These are phyloP conservation scores for Paecilomyces fulvus DNA, from an alignment of 2,329 filamentous ascomycete species.

Conservation along the genomic window DNA sequence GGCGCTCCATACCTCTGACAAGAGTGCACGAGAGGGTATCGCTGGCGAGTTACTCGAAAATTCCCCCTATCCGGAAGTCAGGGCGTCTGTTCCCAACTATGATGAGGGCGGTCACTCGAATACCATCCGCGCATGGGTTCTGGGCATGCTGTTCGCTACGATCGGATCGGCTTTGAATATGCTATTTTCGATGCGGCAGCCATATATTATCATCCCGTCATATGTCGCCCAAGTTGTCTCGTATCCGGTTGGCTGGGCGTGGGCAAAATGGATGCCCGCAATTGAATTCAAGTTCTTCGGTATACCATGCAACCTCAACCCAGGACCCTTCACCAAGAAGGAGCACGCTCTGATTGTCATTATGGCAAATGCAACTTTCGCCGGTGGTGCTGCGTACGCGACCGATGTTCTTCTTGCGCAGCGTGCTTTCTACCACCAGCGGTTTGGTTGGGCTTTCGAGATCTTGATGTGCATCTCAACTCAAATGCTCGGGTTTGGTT, in stretches of 20 bases:
- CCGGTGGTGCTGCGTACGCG: constrained; percentile 54
- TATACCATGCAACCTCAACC: constrained; percentile 31
- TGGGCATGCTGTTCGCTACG: constrained; percentile 54
- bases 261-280: constrained; percentile 31
- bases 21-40: constrained; percentile 49
- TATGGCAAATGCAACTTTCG: constrained; percentile 59
- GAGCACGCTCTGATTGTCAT: constrained; percentile 39
- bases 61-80: constrained; percentile 60
- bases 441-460: constrained; percentile 60
- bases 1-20: constrained; percentile 47
- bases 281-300: constrained; percentile 30
- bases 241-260: constrained; percentile 43
- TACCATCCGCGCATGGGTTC: constrained; percentile 56
- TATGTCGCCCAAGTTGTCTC: constrained; percentile 56
- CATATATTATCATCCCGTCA: constrained; percentile 51
- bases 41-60: constrained; percentile 56
- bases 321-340: constrained; percentile 40
- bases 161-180: constrained; percentile 55
- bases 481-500: constrained; percentile 61
- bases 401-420: constrained; percentile 68
- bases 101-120: constrained; percentile 58
- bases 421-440: constrained; percentile 61
- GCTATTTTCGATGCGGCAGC: constrained; percentile 50
- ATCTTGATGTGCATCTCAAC: constrained; percentile 59
- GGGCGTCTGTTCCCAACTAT: constrained; percentile 56